phyloP scores from a whole-genome alignment of 306 rosid genomes.

The Trichosanthes cucumerina region DNA sequence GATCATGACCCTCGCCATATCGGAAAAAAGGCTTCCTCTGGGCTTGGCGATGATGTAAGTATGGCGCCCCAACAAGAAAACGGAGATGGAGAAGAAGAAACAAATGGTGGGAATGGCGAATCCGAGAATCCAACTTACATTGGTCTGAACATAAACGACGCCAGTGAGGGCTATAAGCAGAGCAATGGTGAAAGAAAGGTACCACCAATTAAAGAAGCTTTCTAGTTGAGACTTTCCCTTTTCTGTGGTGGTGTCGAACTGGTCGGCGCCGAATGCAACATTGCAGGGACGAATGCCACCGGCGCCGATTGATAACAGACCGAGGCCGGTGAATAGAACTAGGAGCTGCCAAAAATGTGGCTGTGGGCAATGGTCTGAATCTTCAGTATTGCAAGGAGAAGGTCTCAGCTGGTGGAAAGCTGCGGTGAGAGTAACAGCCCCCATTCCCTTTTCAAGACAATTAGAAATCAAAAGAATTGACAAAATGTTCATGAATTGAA shows the following conservation, averaged over 20 bases:
- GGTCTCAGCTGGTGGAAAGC: conserved; percentile 44
- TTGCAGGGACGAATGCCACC: conserved; percentile 88
- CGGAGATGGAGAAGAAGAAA: conserved; percentile 39
- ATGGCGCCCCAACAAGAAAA: conserved; percentile 49
- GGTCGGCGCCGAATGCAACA: conserved; percentile 80
- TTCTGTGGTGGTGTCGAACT: conserved; percentile 51
- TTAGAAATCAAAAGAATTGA: background rate
- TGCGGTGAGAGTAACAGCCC: conserved; percentile 54
- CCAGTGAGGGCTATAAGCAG: conserved; percentile 52
- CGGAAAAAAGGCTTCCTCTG: conserved; percentile 49
- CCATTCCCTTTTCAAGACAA: conserved; percentile 48
- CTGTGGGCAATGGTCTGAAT: conserved; percentile 23
- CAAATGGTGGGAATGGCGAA: conserved; percentile 58
- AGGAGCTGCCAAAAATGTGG: conserved; percentile 54
- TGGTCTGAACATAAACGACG: conserved; percentile 69
- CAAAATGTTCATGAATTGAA: background rate
- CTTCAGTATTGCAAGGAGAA: conserved; percentile 25
- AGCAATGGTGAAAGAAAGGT: conserved; percentile 62
- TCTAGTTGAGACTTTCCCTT: conserved; percentile 52
- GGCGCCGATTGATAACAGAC: conserved; percentile 55
- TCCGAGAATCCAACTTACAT: conserved; percentile 61
- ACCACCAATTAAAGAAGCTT: conserved; percentile 92
- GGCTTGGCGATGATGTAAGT: conserved; percentile 46
- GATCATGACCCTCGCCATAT: conserved; percentile 39
- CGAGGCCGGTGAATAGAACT: conserved; percentile 45